A percentile compares a stretch with the other conserved stretches of the same genome.
phyloP scores from a whole-genome alignment of 139 green algal species.

The Chlorella sorokiniana region DNA sequence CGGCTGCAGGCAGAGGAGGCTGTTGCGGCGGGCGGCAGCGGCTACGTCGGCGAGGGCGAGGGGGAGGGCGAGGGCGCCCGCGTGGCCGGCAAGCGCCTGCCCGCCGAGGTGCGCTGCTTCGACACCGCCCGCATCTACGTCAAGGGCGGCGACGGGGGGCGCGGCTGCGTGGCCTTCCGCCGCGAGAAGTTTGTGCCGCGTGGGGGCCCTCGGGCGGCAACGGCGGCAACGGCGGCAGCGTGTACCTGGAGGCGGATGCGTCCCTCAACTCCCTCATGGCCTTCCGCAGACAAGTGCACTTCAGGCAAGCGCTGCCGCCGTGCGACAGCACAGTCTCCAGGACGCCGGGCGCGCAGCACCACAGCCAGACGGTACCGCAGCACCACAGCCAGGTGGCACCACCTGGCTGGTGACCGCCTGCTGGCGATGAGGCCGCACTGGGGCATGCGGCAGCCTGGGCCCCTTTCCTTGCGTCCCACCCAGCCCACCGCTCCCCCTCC shows the following conservation, averaged over 20 bases:
- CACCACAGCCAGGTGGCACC: too few relatives aligned
- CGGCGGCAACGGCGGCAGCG: constrained; percentile 84
- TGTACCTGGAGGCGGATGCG: constrained; percentile 81
- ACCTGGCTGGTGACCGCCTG: too few relatives aligned
- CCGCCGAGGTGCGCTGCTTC: constrained; percentile 89
- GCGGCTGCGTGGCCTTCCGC: constrained; percentile 94
- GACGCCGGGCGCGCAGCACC: not conserved
- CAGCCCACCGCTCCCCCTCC: not conserved
- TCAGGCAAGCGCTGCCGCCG: constrained; percentile 21
- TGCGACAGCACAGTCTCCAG: not conserved
- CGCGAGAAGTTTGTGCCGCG: constrained; percentile 95
- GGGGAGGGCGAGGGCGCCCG: not conserved
- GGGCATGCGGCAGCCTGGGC: too few relatives aligned
- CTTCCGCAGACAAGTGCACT: constrained; percentile 78
- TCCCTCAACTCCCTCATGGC: constrained; percentile 74
- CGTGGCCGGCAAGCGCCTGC: constrained; percentile 62
- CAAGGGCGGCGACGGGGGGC: constrained; percentile 90
- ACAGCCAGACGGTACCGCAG: too few relatives aligned
- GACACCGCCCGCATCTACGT: constrained; percentile 93
- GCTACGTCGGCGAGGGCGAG: not conserved
- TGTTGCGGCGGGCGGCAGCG: not conserved
- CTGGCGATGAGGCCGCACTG: too few relatives aligned
- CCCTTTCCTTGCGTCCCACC: not conserved
- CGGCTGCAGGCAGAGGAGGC: constrained; percentile 3
- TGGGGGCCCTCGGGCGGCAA: constrained; percentile 86